Evolutionary conservation across 495 filamentous ascomycete species (phyloP).

Genomic region (Staphylotrichum longicolle): DNA sequence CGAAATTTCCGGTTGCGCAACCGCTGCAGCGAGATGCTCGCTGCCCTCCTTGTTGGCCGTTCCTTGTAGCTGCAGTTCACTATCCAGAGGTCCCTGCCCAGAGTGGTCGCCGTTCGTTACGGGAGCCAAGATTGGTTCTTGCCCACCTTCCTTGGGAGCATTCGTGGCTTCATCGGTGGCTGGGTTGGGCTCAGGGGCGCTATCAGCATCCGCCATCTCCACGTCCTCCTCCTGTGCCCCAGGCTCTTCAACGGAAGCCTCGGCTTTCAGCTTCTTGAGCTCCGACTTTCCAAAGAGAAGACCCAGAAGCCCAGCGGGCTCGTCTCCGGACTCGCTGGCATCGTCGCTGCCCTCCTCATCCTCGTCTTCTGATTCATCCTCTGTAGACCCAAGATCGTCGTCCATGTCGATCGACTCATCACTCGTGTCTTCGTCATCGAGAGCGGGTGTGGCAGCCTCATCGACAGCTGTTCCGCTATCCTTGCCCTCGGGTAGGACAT

Average conservation of each 20-base stretch:
- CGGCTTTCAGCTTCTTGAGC: constrained; percentile 43
- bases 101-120: no score
- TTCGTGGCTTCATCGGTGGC: neutral
- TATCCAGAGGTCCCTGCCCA: no score
- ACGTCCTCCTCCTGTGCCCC: constrained; percentile 24
- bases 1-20: no score
- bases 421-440: constrained; percentile 58
- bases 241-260: constrained; percentile 18
- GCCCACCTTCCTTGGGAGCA: neutral
- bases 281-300: constrained; percentile 57
- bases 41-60: no score
- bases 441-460: constrained; percentile 35
- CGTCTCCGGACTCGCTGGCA: constrained; percentile 53
- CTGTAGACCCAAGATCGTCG: constrained; percentile 71
- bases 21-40: no score
- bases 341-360: constrained; percentile 48
- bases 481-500: constrained; percentile 22
- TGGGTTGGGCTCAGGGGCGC: constrained; percentile 18
- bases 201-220: constrained; percentile 38
- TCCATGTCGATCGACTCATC: constrained; percentile 90
- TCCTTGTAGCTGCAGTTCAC: no score
- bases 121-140: no score
- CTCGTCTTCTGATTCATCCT: constrained; percentile 51
- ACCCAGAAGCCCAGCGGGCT: constrained; percentile 61
- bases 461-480: constrained; percentile 14